Percentiles rank a stretch among this genome's conserved stretches.
These are phyloP conservation scores for Saposhnikovia divaricata DNA, from an alignment of 129 eudicot species.

Conservation along the genomic window DNA sequence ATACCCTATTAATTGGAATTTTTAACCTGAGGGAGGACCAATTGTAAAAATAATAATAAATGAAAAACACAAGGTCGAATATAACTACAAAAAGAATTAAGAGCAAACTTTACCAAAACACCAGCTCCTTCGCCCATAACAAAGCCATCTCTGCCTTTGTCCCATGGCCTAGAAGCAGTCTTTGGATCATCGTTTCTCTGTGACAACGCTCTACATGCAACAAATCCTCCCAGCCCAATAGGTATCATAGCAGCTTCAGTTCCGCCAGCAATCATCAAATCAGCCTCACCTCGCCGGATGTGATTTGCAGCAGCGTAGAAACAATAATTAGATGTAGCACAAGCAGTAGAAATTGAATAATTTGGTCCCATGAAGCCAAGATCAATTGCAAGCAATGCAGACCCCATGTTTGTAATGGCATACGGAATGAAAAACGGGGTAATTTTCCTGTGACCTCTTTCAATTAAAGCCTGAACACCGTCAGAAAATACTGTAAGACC, in stretches of 20 bases:
- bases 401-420: conserved; percentile 94
- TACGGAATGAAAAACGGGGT: conserved; percentile 95
- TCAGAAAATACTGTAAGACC: conserved; percentile 87
- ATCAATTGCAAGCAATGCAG: conserved; percentile 91
- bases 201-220: conserved; percentile 98
- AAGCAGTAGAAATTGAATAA: conserved; percentile 94
- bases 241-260: conserved; percentile 96
- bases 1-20: neutral
- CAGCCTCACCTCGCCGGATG: conserved; percentile 97
- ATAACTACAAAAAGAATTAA: neutral
- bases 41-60: too few relatives aligned
- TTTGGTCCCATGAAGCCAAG: conserved; percentile 97
- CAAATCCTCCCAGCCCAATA: conserved; percentile 93
- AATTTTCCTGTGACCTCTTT: conserved; percentile 81
- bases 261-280: conserved; percentile 98
- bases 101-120: conserved; percentile 61
- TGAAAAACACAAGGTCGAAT: too few relatives aligned
- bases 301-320: conserved; percentile 98
- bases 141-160: conserved; percentile 89
- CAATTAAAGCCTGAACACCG: conserved; percentile 79
- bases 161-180: conserved; percentile 99
- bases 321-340: conserved; percentile 98
- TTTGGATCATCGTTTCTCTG: conserved; percentile 95
- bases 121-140: conserved; percentile 99
- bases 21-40: neutral